A percentile compares a stretch with the other conserved stretches of the same genome.
Evolutionary conservation across 2,329 filamentous ascomycete genomes (phyloP).

Genomic region (Ambrosiella xylebori): DNA sequence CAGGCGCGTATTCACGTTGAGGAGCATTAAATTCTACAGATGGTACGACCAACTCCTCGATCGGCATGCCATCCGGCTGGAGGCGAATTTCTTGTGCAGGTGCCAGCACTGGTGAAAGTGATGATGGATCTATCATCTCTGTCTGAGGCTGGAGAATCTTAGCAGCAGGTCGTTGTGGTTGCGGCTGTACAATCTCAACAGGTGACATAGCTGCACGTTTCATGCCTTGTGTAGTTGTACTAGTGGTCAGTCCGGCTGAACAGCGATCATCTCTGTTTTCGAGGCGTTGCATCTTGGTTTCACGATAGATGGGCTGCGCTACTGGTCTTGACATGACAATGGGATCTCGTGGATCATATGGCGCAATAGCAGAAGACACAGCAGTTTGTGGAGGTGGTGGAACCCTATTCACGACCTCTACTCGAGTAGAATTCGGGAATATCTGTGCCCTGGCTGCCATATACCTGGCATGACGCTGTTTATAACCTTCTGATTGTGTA

Average conservation of each 20-base stretch:
- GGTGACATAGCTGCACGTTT: neutral
- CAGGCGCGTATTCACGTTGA: neutral
- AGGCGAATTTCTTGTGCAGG: neutral
- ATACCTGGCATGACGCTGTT: neutral
- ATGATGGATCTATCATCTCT: too few species aligned
- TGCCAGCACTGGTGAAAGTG: neutral
- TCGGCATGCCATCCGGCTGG: neutral
- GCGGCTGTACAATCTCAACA: neutral
- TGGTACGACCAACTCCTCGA: constrained; percentile 2
- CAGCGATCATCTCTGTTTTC: neutral
- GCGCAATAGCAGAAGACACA: neutral
- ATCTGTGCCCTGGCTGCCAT: neutral
- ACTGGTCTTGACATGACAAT: neutral
- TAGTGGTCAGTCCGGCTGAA: too few species aligned
- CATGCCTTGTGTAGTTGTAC: too few species aligned
- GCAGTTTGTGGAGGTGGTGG: neutral
- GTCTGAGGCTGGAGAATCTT: too few species aligned
- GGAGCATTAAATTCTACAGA: constrained; percentile 5
- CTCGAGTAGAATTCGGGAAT: neutral
- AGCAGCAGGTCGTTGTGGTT: neutral
- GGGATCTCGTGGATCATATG: neutral
- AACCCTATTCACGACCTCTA: neutral
- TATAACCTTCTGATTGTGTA: neutral
- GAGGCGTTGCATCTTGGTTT: neutral
- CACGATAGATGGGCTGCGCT: neutral